Base-by-base conservation (phyloP, 345 rosid genomes). In the Dipteronia sinensis region DNA sequence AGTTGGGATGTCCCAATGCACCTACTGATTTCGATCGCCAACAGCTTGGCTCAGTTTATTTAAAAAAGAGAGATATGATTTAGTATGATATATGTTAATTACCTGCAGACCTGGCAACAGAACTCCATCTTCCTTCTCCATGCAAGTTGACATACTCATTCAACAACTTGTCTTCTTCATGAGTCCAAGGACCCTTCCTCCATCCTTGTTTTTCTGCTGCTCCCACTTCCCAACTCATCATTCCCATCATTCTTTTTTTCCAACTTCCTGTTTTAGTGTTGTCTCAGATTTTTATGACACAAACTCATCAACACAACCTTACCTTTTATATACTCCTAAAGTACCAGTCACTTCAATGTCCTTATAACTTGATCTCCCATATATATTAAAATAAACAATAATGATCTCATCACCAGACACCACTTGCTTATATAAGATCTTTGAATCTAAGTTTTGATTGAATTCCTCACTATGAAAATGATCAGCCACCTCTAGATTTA, bases 161-260 rank as follows among this genome's bases (percentile, higher is more conserved):
- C 1, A 95, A 89, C 79, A 93, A 74, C 80, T 82, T 89, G 73
- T 93, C 98, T 76, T 92, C 98, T 82, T 89, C 88, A 47, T 91
- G 86, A 78, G 97, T 89, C 98, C 98, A 93, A 65, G 95, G 98
- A 40, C 98, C 98, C 55, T 93, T 90, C 85, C 93, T 88, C 89
- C 89, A 89, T 17, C 83, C 92, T 85, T 87, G 83, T 19, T n/a
- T n/a, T n/a, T 81, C 84, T 59, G 71, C 77, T 77, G 46, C 71
- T 76, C 79, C 88, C 93, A 42, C 67, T 76, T 78, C 89, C 93
- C 92, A 87, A 73, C 82, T 83, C 87, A 77, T 81, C 87, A 83
- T 83, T 56, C 75, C 77, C 47, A 23, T 72, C 82, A 79, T 72
- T 65, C 55, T 34, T 34, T 34, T 34, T n/a, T n/a, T n/a, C n/a